Conservation (phyloP, 768 basidiomycete species). For the Mycena olivaceomarginata region DNA sequence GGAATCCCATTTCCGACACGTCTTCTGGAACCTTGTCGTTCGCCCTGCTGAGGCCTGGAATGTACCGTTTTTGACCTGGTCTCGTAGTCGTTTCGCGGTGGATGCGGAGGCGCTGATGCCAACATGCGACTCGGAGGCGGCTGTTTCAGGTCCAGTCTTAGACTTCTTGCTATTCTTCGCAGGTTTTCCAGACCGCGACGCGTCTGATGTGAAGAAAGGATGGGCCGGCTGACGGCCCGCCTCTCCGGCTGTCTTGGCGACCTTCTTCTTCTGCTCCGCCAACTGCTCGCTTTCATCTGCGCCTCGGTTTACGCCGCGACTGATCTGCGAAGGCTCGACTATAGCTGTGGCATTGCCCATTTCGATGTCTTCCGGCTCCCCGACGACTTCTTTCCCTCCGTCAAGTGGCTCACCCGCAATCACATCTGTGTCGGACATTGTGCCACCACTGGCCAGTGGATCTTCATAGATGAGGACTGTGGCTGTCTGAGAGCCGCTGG, state of each 20-base stretch:
- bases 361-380: no score
- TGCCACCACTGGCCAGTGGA: no score
- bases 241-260: neutral
- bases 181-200: neutral
- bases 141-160: neutral
- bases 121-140: neutral
- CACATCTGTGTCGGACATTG: no score
- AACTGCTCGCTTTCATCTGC: no score
- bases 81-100: neutral
- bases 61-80: neutral
- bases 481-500: no score
- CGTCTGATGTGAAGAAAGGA: neutral
- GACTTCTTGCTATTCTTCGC: neutral
- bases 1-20: neutral
- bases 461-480: no score
- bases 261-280: neutral
- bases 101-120: neutral
- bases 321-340: no score
- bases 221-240: neutral
- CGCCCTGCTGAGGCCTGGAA: neutral
- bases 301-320: no score
- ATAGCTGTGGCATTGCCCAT: no score
- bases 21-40: neutral
- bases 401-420: no score
- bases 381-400: no score